phyloP scores from a whole-genome alignment of 2,329 filamentous ascomycete species.

The Colletotrichum karsti region DNA sequence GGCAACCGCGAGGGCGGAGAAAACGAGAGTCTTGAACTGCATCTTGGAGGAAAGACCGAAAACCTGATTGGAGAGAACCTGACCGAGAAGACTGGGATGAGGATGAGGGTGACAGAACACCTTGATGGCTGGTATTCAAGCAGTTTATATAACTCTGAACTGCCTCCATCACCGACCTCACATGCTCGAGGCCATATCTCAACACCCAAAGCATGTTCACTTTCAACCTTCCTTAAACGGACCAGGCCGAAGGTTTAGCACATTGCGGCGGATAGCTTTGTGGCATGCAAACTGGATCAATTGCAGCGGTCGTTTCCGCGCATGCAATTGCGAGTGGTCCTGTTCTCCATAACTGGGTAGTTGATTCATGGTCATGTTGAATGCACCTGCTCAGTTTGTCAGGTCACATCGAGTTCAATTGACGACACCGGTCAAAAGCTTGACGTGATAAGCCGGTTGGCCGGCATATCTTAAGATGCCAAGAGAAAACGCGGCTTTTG shows the following conservation, averaged over 20 bases:
- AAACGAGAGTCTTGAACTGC: constrained; percentile 24
- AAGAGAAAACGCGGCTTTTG: constrained; percentile 24
- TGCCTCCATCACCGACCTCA: background rate
- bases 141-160: constrained; percentile 13
- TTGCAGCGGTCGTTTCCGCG: background rate
- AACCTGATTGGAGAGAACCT: constrained; percentile 14
- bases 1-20: constrained; percentile 23
- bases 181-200: background rate
- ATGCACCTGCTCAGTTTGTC: constrained; percentile 11
- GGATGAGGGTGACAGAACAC: background rate
- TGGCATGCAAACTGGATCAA: constrained; percentile 5
- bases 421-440: constrained; percentile 8
- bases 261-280: background rate
- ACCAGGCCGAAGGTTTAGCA: background rate
- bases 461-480: constrained; percentile 1
- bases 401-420: background rate
- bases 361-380: background rate
- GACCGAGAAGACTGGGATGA: constrained; percentile 6
- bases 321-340: background rate
- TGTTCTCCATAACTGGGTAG: background rate
- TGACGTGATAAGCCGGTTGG: constrained; percentile 13
- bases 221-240: constrained; percentile 24
- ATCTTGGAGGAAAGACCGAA: constrained; percentile 6
- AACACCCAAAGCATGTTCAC: background rate
- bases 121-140: constrained; percentile 14